Base-by-base conservation (phyloP, 2,329 filamentous ascomycete species). In the Aspergillus neoniger region DNA sequence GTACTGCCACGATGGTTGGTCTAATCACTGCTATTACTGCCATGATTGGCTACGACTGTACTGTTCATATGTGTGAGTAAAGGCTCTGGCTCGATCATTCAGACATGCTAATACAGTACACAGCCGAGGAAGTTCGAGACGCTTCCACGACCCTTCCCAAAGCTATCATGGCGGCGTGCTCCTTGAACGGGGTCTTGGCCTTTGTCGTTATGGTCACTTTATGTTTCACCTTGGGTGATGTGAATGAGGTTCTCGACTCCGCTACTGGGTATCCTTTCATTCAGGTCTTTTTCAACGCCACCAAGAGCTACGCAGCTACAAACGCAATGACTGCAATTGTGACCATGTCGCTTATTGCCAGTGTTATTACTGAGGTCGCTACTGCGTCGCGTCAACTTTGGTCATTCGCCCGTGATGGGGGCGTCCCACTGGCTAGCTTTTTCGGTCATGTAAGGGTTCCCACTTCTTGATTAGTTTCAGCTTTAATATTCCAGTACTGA, bases 311-410 rank as follows among this genome's bases (percentile, higher is more conserved):
- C 14, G 71, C 70, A 0, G 78, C 77, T 4, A 77, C 81, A 1
- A 79, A 77, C 1, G 75, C 77, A 8, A 80, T 85, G 76, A 74
- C 78, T 1, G 74, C 77, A 1, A 67, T 81, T 8, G 66, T 82
- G 2, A 70, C 73, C 49, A 62, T 74, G 14, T 65, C 77, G 8
- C 72, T 77, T 3, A 74, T 77, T 4, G 78, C 74, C 19, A 76
- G 77, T 17, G 60, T 71, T 7, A 72, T 74, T 54, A 70, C 69
- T 51, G 70, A 72, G 47, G 66, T 75, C 3, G 72, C 73, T 5
- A 71, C 70, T 9, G 67, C 68, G 48, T 71, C 70, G 3, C 70
- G 78, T 9, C 75, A 78, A 59, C 68, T 77, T 9, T 81, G 75
- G 68, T 78, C 79, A 4, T 81, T 81, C 60, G 76, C 78, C 5